phyloP scores from a whole-genome alignment of 768 basidiomycete species.

The Termitomyces eurrhizus region DNA sequence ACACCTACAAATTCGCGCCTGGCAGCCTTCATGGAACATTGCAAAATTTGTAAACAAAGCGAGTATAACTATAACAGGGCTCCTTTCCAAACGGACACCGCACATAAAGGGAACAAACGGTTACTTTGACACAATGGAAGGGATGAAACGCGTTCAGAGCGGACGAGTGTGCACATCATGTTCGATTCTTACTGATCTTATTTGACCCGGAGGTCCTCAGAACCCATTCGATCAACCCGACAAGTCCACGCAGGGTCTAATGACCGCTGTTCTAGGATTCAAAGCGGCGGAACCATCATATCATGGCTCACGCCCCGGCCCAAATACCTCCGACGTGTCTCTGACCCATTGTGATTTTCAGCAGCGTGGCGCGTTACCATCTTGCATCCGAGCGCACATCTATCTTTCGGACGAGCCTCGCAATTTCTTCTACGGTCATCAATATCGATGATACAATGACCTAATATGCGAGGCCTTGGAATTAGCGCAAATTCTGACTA shows the following conservation, averaged over 20 bases:
- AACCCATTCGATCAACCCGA: not conserved
- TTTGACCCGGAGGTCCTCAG: not conserved
- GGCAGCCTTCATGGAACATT: not conserved
- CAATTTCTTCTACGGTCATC: conserved; percentile 43
- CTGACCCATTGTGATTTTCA: conserved; percentile 37
- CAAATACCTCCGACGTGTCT: not conserved
- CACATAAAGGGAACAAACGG: not conserved
- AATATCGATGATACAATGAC: not conserved
- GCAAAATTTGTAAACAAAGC: not conserved
- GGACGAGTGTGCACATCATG: not conserved
- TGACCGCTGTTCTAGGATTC: not conserved
- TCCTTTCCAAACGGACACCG: conserved; percentile 2
- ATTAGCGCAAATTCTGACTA: conserved; percentile 43
- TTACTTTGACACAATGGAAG: not conserved
- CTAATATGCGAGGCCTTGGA: conserved; percentile 18
- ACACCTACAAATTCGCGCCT: not conserved
- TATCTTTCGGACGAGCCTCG: conserved; percentile 46
- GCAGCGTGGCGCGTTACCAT: conserved; percentile 49
- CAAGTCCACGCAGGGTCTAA: not conserved
- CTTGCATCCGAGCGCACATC: conserved; percentile 49
- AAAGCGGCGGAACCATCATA: not conserved
- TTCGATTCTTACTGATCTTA: not conserved
- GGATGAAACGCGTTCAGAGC: not conserved
- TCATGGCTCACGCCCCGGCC: too few species aligned
- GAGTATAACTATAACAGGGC: not conserved